Base-by-base conservation (phyloP, 139 green algal species). In the Dunaliella primolecta region DNA sequence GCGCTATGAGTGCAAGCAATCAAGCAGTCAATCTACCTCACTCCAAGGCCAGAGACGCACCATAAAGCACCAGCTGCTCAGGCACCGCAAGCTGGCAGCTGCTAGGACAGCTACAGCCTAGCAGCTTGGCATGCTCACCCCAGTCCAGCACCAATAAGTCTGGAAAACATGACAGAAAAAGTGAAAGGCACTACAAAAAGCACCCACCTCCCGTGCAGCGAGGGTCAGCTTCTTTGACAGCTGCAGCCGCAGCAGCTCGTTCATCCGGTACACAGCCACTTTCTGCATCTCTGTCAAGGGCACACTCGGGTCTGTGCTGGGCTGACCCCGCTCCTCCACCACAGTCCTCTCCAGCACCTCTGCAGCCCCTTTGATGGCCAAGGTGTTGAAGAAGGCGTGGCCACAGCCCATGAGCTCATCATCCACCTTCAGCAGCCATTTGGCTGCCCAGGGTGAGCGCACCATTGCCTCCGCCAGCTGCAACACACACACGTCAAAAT, bases 401-500 rank as follows among this genome's bases (percentile, higher is more conserved):
- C 91, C 91, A 3, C 71, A 46, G 2, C 87, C 88, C 35, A 86
- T 81, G 20, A 85, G 56, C 81, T 93, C 91, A 84, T 94, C 87
- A 76, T 94, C 91, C 32, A 95, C 83, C 86, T 95, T 93, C 74
- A 93, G 83, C 38, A 92, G 75, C 90, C 91, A 93, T n/a, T 86
- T 86, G 31, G 70, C 78, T 55, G 89, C 85, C 15, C 33, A 11
- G 0, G 88, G 89, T 36, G 87, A 64, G 35, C 84, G 83, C 37
- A 92, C 85, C 33, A 92, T 88, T 3, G 75, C 83, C 57, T 87
- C 85, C 7, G 85, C 82, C 46, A 89, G 31, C 75, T 36, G 2
- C 77, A 85, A n/a, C 56, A 21, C 56, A 72, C n/a, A 72, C 56
- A 21, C 20, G 56, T 72, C 20, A 15, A 72, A 72, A 21, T 15